Base-by-base conservation (phyloP, 1,139 yeast species). In the Debaryomycetaceae sp. region DNA sequence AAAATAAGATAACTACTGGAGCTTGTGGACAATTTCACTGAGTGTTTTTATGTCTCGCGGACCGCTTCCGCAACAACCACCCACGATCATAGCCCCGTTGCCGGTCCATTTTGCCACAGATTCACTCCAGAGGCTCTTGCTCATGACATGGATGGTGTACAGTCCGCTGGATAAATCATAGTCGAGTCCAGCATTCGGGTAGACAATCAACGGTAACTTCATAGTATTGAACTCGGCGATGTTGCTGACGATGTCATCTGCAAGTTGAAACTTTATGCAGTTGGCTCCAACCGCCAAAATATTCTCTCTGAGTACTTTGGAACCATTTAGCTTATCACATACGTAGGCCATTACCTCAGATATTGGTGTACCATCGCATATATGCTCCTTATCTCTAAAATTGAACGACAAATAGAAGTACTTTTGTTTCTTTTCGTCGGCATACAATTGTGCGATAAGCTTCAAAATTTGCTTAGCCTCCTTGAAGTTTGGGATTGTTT, bases 11-110 rank as follows among this genome's bases (percentile, higher is more conserved):
- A 23, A 5, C 8, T 22, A 8, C 15, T 8, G 24, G 24, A 14
- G n/a, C 21, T 19, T 8, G 12, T 27, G 25, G 12, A 23, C 19
- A n/a, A n/a, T 10, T 10, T 29, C 25, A 13, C 33, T 25, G 7
- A 33, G 29, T 3, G 30, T 27, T 6, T 20, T 27, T 15, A 72
- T 66, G 29, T 73, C 76, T 9, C 41, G 39, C 1, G 78, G 75
- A 1, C 70, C 64, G 2, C 78, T 73, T 31, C 79, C 58, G 39
- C 83, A 76, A 43, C 83, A 76, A 2, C 81, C 81, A 3, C 83
- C 83, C 25, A 76, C 51, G 10, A 69, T 48, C 10, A 59, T 58
- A 13, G 59, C 58, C 23, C 58, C 49, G 15, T 48, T 39, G 2
- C 41, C 13, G 13, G 56, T 32, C 71, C 79, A 68, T 31, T 52